Base-by-base conservation (phyloP, 1,139 yeast genomes). In the Protomyces macrosporus region DNA sequence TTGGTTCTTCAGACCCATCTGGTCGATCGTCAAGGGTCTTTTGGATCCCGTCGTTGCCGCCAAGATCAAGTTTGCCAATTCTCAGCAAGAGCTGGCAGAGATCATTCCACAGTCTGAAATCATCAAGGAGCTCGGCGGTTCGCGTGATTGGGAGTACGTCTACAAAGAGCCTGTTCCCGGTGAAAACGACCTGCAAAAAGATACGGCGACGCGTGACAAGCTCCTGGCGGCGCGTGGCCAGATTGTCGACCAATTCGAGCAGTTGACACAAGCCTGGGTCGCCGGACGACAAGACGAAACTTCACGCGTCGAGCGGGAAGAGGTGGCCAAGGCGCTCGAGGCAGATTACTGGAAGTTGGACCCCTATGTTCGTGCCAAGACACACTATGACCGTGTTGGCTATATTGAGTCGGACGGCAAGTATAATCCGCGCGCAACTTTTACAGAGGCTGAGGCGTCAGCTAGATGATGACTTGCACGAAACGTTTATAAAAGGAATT, bases 1-100 rank as follows among this genome's bases (percentile, higher is more conserved):
- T 5, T 88, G 96, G 95, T 81, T 90, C 55, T 90, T 90, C 77
- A 82, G 85, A 67, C 88, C 95, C 39, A 86, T 89, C 68, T 90
- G 96, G 96, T 85, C 84, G 67, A 81, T 89, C 69, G 84, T 90
- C 71, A 88, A 86, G 74, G 85, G 84, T 69, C 89, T 96, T 96
- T 77, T 90, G 65, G 96, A 90, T 72, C 96, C 96, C 1, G 91
- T 86, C 7, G 95, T 90, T 54, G 95, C 95, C 0, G 79, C 88
- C 36, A 90, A 88, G 75, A 85, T 90, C 69, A 79, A 81, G 34
- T 90, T 90, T 75, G 88, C 96, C 35, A 84, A 84, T 70, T 77
- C 77, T 62, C 70, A 76, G 12, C 79, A 81, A 60, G 95, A 89
- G 66, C 75, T 90, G 69, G 78, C 78, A 59, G 77, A 84, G 69